Base-by-base conservation (phyloP, 805 yeast species). In the Ogataea kodamae region DNA sequence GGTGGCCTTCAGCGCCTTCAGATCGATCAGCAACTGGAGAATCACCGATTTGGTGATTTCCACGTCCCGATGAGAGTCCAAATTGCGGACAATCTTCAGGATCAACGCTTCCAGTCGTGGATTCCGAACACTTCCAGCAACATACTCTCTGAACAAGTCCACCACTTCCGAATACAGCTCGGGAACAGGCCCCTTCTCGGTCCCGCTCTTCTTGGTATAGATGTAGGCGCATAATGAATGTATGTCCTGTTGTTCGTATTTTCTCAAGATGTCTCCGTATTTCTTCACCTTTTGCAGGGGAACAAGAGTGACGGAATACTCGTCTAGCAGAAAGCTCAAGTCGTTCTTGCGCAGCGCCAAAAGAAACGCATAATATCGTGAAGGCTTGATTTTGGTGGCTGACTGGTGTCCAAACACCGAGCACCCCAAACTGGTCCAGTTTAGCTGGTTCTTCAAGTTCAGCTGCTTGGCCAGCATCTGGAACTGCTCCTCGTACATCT, bases 21-120 rank as follows among this genome's bases (percentile, higher is more conserved):
- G 48, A 5, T 55, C 52, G 6, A 58, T 45, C 6, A 78, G 51
- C 15, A 80, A 44, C 17, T 76, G 72, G 48, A 72, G 76, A 1
- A 81, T 76, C 18, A 68, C 48, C 5, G 77, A 67, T 40, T 68
- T 65, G 1, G 81, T 70, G 28, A 76, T 70, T 34, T 75, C 80
- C 18, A 53, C 18, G 25, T 62, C 43, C 12, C 54, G 49, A 28
- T 54, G 59, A 11, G 64, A 31, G 1, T 55, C 50, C 4, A 62
- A 14, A 21, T 44, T 46, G 38, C 65, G 50, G 40, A 65, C 32
- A n/a, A 65, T 45, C 25, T 62, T 64, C 11, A 73, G 52, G 11
- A 78, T 58, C 14, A 73, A 53, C 0, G 85, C 68, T 33, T 72
- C 76, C 5, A 70, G 54, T 3, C 61, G 64, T 13, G 70, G 67